Base-by-base conservation (phyloP, 2,329 filamentous ascomycete genomes). In the Neurospora sp. region DNA sequence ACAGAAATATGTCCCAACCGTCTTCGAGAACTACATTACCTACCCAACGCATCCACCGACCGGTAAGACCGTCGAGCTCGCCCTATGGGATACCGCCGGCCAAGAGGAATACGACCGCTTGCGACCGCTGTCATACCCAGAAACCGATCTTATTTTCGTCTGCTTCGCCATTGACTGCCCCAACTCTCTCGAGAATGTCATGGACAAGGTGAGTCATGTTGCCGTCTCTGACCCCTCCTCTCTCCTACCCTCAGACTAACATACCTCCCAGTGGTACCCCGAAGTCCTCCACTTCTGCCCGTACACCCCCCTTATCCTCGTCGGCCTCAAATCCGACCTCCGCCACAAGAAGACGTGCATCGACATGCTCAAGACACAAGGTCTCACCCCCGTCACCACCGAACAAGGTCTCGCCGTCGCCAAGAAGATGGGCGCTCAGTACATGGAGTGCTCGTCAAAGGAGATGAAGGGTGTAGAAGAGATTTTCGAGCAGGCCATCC, bases 1-100 rank as follows among this genome's bases (percentile, higher is more conserved):
- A 46, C 77, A 99, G 96, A 98, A 97, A 98, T 99, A 99, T 77
- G 96, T 99, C 52, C 96, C 96, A 4, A 99, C 96, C 2, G 96
- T 99, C 68, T 99, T 99, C 80, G 96, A 99, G 79, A 99, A 99
- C 85, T 99, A 99, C 87, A 98, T 99, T 83, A 97, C 96, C 69
- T 95, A 97, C 81, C 96, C 95, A 70, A 91, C 90, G 71, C 96
- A 99, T 82, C 88, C 89, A 74, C 88, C 89, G 65, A 92, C 91
- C 12, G 94, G 95, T 78, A 98, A 97, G 86, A 94, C 91, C 70
- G 93, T 99, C 75, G 96, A 99, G 83, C 88, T 99, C 72, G 96
- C 96, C 52, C 87, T 99, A 68, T 99, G 96, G 96, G 96, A 99
- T 82, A 99, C 96, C 37, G 96, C 96, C 76, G 96, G 96, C 46